These are phyloP conservation scores for Rusavskia elegans DNA, from an alignment of 495 filamentous ascomycete genomes.

Conservation along the genomic window DNA sequence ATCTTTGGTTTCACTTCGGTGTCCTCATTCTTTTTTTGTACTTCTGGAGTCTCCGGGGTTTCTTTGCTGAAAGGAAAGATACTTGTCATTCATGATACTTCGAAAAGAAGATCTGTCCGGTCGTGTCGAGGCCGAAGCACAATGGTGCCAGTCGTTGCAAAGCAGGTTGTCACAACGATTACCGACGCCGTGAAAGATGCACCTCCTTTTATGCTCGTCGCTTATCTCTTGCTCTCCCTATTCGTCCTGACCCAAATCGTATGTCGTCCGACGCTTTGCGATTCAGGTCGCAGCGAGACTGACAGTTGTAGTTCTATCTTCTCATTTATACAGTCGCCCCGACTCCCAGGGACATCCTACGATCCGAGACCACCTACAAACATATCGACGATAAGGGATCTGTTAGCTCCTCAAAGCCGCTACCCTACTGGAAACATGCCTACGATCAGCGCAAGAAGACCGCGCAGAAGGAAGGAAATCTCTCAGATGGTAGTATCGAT, in stretches of 20 bases:
- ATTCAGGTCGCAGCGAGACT: too few species aligned
- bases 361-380: conserved; percentile 76
- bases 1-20: too few species aligned
- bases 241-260: neutral
- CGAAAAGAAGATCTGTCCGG: too few species aligned
- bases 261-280: neutral
- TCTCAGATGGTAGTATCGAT: conserved; percentile 23
- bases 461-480: conserved; percentile 15
- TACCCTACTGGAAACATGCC: conserved; percentile 75
- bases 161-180: neutral
- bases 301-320: conserved; percentile 42
- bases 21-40: too few species aligned
- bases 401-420: conserved; percentile 36
- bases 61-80: too few species aligned
- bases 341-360: conserved; percentile 52
- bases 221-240: neutral
- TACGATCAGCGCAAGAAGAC: conserved; percentile 21
- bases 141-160: neutral
- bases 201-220: neutral
- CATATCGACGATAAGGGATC: conserved; percentile 53
- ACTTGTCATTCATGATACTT: too few species aligned
- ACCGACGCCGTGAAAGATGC: neutral
- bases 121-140: neutral
- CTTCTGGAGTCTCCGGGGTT: too few species aligned
- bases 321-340: conserved; percentile 62